Percentiles rank a stretch among this genome's conserved stretches.
Evolutionary conservation across 345 rosid genomes (phyloP).

Genomic region (Trapa incisa): DNA sequence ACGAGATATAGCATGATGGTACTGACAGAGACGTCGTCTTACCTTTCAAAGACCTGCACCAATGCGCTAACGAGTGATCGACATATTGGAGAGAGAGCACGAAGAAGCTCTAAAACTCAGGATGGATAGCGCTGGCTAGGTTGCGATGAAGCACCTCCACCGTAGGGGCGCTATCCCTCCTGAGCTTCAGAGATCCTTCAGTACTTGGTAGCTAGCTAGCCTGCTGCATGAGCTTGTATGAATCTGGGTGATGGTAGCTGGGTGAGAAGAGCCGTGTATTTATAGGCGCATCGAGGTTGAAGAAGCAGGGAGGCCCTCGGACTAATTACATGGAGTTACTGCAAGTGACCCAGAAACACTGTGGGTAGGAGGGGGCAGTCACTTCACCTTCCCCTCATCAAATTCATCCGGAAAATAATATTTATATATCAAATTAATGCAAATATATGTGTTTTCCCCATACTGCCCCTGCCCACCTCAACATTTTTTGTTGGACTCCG

Average conservation of each 20-base stretch:
- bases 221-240: no score
- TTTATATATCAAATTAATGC: no score
- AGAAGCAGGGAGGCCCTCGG: no score
- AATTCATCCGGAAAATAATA: not conserved
- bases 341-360: not conserved
- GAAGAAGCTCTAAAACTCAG: constrained; percentile 33
- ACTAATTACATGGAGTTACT: not conserved
- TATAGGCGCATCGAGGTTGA: not conserved
- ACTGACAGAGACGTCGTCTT: no score
- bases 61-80: not conserved
- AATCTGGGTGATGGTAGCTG: no score
- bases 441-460: not conserved
- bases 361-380: not conserved
- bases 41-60: no score
- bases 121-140: constrained; percentile 33
- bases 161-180: constrained; percentile 24
- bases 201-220: not conserved
- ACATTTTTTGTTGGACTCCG: no score
- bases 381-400: not conserved
- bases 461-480: not conserved
- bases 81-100: not conserved
- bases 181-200: constrained; percentile 22
- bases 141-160: no score
- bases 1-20: no score
- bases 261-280: not conserved